A percentile compares a stretch with the other conserved stretches of the same genome.
phyloP scores from a whole-genome alignment of 306 rosid genomes.

The Trichosanthes cucumerina region DNA sequence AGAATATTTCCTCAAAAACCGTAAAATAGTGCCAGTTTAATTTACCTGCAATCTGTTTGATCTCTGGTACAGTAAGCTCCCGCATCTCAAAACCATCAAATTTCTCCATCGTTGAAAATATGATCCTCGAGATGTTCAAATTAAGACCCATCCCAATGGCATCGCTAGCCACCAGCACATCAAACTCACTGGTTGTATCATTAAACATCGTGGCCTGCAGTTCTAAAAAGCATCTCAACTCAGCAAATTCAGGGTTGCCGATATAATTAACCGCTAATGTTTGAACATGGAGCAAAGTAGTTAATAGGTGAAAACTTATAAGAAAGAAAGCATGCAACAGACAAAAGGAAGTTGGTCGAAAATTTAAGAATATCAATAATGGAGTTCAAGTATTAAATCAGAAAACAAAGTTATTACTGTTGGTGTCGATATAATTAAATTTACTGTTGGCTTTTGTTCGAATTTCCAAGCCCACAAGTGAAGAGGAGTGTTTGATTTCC shows the following conservation, averaged over 20 bases:
- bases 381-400: constrained; percentile 1
- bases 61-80: constrained; percentile 67
- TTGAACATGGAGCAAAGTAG: constrained; percentile 14
- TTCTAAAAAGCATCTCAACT: constrained; percentile 39
- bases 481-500: too few relatives aligned
- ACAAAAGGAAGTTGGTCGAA: constrained; percentile 2
- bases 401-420: constrained; percentile 8
- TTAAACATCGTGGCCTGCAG: constrained; percentile 88
- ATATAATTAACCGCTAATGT: constrained; percentile 3
- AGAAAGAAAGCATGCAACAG: not conserved
- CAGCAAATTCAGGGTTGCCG: constrained; percentile 19
- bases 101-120: constrained; percentile 75
- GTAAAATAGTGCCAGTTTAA: not conserved
- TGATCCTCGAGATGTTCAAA: constrained; percentile 88
- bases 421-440: too few relatives aligned
- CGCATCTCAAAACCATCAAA: constrained; percentile 74
- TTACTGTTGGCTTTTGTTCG: too few relatives aligned
- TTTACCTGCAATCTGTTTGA: constrained; percentile 91
- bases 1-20: not conserved
- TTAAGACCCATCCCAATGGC: constrained; percentile 99
- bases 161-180: constrained; percentile 97
- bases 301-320: constrained; percentile 1
- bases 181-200: constrained; percentile 73
- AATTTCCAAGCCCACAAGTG: too few relatives aligned
- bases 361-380: not conserved